Conservation (phyloP, 2,329 filamentous ascomycete species). For the Phialophora expanda region DNA sequence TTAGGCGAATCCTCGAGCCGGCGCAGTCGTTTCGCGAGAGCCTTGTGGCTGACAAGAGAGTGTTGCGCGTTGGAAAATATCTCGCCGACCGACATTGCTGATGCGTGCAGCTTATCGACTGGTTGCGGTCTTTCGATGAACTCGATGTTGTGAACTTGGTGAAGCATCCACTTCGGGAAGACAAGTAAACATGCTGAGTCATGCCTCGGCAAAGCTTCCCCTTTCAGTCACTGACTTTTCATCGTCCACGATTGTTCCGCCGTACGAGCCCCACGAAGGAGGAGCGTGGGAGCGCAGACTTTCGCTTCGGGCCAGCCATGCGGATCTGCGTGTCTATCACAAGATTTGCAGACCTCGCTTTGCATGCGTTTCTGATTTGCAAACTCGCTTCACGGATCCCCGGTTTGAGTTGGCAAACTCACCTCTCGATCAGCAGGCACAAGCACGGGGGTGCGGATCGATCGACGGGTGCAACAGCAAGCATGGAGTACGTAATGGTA, state of each 20-base stretch:
- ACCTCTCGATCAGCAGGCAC: background rate
- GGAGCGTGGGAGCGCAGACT: background rate
- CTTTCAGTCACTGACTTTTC: too few species aligned
- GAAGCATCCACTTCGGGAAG: conserved; percentile 1
- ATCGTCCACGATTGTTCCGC: too few species aligned
- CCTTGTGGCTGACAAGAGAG: conserved; percentile 86
- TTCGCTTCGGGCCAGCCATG: conserved; percentile 7
- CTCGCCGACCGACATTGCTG: conserved; percentile 37
- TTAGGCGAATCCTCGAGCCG: conserved; percentile 76
- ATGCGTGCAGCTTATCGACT: too few species aligned
- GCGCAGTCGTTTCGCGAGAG: conserved; percentile 82
- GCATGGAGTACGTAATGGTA: background rate
- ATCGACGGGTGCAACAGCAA: background rate
- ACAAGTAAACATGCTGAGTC: conserved; percentile 9
- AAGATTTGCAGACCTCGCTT: background rate
- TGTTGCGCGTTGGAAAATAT: conserved; percentile 80
- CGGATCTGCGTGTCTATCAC: conserved; percentile 2
- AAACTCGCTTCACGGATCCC: background rate
- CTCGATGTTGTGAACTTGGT: background rate
- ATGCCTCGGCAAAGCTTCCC: background rate
- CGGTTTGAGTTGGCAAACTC: background rate
- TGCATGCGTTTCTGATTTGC: background rate
- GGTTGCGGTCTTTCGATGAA: background rate
- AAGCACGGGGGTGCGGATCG: background rate
- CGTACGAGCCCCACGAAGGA: background rate